These are phyloP conservation scores for Ramularia endophylla DNA, from an alignment of 2,329 filamentous ascomycete species.

Conservation along the genomic window DNA sequence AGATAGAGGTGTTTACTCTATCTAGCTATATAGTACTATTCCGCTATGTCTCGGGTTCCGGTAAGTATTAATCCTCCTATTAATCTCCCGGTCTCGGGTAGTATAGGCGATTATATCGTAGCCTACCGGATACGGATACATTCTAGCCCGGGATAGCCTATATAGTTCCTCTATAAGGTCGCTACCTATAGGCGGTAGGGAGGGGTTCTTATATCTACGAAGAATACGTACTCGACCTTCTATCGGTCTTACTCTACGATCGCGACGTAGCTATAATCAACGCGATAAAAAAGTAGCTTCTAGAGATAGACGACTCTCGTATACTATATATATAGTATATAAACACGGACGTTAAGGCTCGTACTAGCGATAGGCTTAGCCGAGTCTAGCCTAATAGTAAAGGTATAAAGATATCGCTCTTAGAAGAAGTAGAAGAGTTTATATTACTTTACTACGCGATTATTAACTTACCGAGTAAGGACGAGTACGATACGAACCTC, in stretches of 20 bases:
- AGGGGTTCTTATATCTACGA: background rate
- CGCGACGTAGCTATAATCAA: background rate
- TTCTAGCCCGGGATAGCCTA: no score
- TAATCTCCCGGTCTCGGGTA: no score
- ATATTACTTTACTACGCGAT: background rate
- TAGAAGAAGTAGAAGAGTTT: background rate
- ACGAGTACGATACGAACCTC: background rate
- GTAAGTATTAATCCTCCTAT: background rate
- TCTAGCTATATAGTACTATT: no score
- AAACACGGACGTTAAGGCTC: background rate
- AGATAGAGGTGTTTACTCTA: no score
- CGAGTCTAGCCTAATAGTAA: background rate
- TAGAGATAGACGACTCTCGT: no score
- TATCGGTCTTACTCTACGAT: background rate
- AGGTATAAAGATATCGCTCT: background rate
- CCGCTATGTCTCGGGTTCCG: no score
- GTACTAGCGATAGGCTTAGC: background rate
- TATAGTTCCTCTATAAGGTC: no score
- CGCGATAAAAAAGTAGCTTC: background rate
- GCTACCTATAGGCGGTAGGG: no score
- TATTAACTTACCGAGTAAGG: background rate
- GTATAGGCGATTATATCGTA: no score
- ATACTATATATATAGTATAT: background rate
- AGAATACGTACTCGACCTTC: background rate
- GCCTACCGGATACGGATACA: no score